A percentile compares a stretch with the other conserved stretches of the same genome.
These are phyloP conservation scores for Vinca minor DNA, from an alignment of 257 asterid species.

Conservation along the genomic window DNA sequence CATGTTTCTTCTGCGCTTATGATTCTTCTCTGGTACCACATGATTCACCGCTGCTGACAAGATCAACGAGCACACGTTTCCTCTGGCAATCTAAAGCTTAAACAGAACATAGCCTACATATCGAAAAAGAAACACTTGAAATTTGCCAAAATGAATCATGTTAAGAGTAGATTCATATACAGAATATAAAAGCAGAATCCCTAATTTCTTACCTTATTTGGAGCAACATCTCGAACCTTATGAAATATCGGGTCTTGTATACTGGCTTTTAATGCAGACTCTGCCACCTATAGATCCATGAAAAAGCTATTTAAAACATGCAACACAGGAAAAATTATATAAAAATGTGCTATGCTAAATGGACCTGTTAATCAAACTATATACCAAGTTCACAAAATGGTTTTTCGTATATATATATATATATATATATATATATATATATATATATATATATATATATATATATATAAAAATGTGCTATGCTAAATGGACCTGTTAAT, in stretches of 20 bases:
- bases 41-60: constrained; percentile 14
- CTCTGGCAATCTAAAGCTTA: constrained; percentile 84
- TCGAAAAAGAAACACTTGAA: constrained; percentile 10
- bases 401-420: no score
- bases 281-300: constrained; percentile 47
- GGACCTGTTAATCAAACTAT: no score
- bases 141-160: neutral
- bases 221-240: constrained; percentile 85
- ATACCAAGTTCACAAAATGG: no score
- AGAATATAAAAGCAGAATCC: neutral
- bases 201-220: constrained; percentile 61
- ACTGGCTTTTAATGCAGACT: constrained; percentile 57
- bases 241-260: constrained; percentile 52
- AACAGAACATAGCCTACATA: constrained; percentile 83
- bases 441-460: no score
- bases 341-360: no score
- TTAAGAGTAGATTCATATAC: neutral
- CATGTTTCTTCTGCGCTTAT: neutral
- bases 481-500: no score
- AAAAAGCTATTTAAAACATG: no score
- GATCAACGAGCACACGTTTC: constrained; percentile 49
- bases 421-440: no score
- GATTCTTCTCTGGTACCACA: constrained; percentile 1
- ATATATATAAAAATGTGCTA: no score
- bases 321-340: no score